phyloP scores from a whole-genome alignment of 1,139 yeast genomes.

The Geotrichum australiense region DNA sequence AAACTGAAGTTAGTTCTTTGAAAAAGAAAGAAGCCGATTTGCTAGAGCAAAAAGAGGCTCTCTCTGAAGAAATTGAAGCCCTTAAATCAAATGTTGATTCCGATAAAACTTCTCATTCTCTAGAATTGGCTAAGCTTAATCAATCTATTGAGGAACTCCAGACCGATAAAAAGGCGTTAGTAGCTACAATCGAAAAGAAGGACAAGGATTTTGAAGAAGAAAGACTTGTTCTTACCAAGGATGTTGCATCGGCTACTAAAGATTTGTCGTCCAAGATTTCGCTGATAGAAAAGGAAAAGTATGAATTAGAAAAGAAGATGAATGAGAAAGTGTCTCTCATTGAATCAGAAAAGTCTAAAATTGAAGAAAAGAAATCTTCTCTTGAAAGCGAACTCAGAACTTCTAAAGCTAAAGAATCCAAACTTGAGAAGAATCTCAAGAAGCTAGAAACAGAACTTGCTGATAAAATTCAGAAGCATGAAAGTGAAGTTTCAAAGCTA shows the following conservation, averaged over 20 bases:
- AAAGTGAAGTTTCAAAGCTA: background rate
- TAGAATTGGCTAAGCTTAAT: slow-evolving; percentile 11
- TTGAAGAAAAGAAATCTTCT: slow-evolving; percentile 5
- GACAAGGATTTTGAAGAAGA: slow-evolving; percentile 18
- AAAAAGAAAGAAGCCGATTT: slow-evolving; percentile 4
- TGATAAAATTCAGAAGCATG: background rate
- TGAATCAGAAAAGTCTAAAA: slow-evolving; percentile 2
- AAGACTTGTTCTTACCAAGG: slow-evolving; percentile 18
- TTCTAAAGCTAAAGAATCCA: slow-evolving; percentile 11
- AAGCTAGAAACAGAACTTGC: slow-evolving; percentile 7
- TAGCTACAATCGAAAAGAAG: slow-evolving; percentile 11
- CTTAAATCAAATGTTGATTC: slow-evolving; percentile 7
- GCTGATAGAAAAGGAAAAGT: slow-evolving; percentile 16
- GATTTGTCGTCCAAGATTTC: slow-evolving; percentile 19
- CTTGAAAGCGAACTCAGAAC: slow-evolving; percentile 8
- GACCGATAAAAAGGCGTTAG: slow-evolving; percentile 12
- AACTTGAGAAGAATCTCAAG: slow-evolving; percentile 9
- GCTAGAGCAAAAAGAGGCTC: slow-evolving; percentile 6
- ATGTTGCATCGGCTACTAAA: slow-evolving; percentile 20
- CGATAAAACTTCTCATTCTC: slow-evolving; percentile 8
- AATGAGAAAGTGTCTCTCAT: slow-evolving; percentile 5
- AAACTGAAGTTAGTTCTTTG: slow-evolving; percentile 6
- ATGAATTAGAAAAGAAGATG: slow-evolving; percentile 7
- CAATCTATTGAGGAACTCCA: slow-evolving; percentile 10
- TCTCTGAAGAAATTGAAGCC: slow-evolving; percentile 13